Conservation (phyloP, 2,329 filamentous ascomycete genomes). For the Microdochium bolleyi region DNA sequence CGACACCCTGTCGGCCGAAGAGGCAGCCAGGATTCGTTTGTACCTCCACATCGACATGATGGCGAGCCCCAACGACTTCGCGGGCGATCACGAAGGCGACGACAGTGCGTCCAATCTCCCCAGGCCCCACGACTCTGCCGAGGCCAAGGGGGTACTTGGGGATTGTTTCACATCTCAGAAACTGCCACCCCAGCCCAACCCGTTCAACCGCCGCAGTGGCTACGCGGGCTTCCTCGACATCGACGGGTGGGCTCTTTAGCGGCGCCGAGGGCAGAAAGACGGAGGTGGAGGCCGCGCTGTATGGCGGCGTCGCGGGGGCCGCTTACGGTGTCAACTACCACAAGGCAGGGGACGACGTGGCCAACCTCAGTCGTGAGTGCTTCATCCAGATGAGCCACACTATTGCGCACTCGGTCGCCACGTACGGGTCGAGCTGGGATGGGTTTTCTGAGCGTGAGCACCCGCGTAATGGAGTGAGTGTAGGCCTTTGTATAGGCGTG, state of each 20-base stretch:
- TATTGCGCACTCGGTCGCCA: neutral
- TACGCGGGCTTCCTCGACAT: slow-evolving; percentile 50
- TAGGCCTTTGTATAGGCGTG: neutral
- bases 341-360: neutral
- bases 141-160: slow-evolving; percentile 51
- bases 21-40: slow-evolving; percentile 33
- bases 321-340: neutral
- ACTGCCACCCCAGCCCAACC: slow-evolving; percentile 38
- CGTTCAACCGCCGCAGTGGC: slow-evolving; percentile 50
- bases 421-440: neutral
- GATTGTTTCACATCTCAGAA: slow-evolving; percentile 40
- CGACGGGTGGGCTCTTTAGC: slow-evolving; percentile 50
- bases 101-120: slow-evolving; percentile 50
- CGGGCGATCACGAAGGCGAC: slow-evolving; percentile 52
- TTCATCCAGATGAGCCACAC: neutral
- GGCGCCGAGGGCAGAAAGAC: slow-evolving; percentile 53
- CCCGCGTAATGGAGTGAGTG: neutral
- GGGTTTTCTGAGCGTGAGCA: neutral
- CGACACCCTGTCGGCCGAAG: neutral
- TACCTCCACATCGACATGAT: slow-evolving; percentile 54
- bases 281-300: slow-evolving; percentile 40
- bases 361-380: neutral
- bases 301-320: neutral
- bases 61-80: slow-evolving; percentile 39
- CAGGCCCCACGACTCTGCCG: slow-evolving; percentile 47